Evolutionary conservation across 2,329 filamentous ascomycete species (phyloP).

Genomic region (Coniochaeta prunicola): DNA sequence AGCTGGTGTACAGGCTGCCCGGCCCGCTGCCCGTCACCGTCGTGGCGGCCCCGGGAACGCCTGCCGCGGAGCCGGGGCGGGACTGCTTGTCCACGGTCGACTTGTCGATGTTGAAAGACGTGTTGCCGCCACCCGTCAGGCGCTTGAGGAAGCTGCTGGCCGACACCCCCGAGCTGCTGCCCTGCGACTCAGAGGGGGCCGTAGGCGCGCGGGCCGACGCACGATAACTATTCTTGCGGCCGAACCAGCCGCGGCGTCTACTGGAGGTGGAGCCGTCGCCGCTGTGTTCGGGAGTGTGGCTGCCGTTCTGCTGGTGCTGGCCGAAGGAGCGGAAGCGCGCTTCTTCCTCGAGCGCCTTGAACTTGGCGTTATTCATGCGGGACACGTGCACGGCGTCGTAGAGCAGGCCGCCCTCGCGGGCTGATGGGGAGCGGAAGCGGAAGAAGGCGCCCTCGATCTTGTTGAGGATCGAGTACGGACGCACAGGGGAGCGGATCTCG

Average conservation of each 20-base stretch:
- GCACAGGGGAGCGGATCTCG: constrained; percentile 83
- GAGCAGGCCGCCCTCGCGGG: constrained; percentile 70
- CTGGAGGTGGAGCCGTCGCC: constrained; percentile 34
- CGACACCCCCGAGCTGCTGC: constrained; percentile 58
- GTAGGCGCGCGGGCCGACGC: constrained; percentile 52
- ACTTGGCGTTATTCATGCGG: constrained; percentile 87
- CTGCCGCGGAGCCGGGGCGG: constrained; percentile 41
- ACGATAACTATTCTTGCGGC: constrained; percentile 58
- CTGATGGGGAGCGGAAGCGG: constrained; percentile 77
- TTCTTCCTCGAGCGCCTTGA: constrained; percentile 60
- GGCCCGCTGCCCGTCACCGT: constrained; percentile 18
- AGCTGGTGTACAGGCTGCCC: constrained; percentile 53
- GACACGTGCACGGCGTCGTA: constrained; percentile 84
- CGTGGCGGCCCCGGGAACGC: constrained; percentile 18
- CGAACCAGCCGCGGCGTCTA: constrained; percentile 49
- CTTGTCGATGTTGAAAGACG: constrained; percentile 72
- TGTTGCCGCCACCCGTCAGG: constrained; percentile 62
- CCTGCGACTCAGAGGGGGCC: constrained; percentile 61
- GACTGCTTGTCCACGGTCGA: constrained; percentile 61
- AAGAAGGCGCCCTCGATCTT: constrained; percentile 64
- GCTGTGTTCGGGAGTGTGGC: neutral
- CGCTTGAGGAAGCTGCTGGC: constrained; percentile 71
- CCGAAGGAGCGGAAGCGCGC: constrained; percentile 67
- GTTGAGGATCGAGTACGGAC: constrained; percentile 60
- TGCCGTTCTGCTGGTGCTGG: constrained; percentile 38